phyloP scores from a whole-genome alignment of 2,329 filamentous ascomycete genomes.

The Venturia oleaginea region DNA sequence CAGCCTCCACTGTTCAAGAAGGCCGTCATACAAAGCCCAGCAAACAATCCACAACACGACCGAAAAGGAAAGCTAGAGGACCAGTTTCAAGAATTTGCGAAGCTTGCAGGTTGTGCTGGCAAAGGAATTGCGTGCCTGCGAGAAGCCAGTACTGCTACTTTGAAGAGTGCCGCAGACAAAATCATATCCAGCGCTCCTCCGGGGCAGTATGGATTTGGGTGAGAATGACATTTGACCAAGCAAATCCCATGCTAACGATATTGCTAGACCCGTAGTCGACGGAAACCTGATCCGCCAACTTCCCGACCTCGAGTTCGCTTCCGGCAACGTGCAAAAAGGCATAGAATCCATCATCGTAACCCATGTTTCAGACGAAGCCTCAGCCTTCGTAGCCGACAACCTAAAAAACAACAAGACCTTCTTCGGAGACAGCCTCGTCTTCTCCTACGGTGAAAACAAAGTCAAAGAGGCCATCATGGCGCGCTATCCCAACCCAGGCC shows the following conservation, averaged over 20 bases:
- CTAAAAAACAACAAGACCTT: conserved; percentile 2
- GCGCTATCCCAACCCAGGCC: neutral
- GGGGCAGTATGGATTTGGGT: conserved; percentile 10
- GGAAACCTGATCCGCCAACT: conserved; percentile 10
- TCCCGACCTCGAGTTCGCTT: conserved; percentile 7
- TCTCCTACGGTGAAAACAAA: neutral
- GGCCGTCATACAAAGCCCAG: conserved; percentile 27
- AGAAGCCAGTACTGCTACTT: neutral
- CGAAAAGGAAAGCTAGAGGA: conserved; percentile 7
- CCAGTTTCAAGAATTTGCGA: conserved; percentile 9
- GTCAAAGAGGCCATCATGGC: neutral
- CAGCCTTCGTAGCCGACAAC: neutral
- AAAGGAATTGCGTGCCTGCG: conserved; percentile 7
- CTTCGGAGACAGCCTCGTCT: neutral
- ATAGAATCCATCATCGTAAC: conserved; percentile 10
- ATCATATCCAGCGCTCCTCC: conserved; percentile 3
- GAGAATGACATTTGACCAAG: neutral
- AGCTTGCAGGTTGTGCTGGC: conserved; percentile 7
- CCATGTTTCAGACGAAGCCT: conserved; percentile 9
- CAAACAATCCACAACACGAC: conserved; percentile 10
- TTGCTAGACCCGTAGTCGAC: neutral
- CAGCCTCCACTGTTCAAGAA: conserved; percentile 36
- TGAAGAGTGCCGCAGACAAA: neutral
- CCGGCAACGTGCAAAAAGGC: conserved; percentile 10
- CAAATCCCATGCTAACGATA: neutral